Conservation (phyloP, 106 monocot genomes). For the Platanthera guangdongensis region DNA sequence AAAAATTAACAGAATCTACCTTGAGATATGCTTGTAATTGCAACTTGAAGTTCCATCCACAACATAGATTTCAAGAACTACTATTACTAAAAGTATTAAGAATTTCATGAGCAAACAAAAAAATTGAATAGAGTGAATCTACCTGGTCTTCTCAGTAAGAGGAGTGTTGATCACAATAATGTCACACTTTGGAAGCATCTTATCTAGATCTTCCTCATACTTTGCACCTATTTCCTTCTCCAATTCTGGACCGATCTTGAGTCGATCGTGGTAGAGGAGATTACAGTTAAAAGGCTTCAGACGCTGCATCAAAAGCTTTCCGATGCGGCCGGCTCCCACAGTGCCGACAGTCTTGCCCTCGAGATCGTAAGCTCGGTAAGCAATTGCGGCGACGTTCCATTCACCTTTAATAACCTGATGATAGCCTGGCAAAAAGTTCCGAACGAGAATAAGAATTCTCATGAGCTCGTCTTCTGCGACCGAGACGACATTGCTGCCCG, state of each 20-base stretch:
- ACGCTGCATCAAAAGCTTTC: conserved; percentile 73
- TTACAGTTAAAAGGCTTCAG: conserved; percentile 91
- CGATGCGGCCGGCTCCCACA: conserved; percentile 87
- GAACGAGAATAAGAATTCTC: conserved; percentile 79
- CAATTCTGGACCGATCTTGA: conserved; percentile 61
- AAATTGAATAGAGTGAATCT: not conserved
- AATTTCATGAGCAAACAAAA: not conserved
- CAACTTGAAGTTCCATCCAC: too few relatives aligned
- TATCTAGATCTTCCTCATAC: conserved; percentile 88
- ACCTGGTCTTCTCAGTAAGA: conserved; percentile 93
- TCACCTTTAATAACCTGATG: conserved; percentile 80
- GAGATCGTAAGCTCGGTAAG: conserved; percentile 83
- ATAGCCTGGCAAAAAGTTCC: conserved; percentile 87
- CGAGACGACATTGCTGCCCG: conserved; percentile 88
- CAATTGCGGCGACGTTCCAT: conserved; percentile 87
- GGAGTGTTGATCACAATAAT: conserved; percentile 77
- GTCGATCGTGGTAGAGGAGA: conserved; percentile 76
- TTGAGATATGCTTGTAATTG: not conserved
- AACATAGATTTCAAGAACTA: not conserved
- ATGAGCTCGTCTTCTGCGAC: conserved; percentile 97
- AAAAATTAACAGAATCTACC: not conserved
- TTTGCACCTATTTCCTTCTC: conserved; percentile 79
- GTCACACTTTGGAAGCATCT: conserved; percentile 92
- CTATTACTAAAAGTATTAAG: not conserved
- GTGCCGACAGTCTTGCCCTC: conserved; percentile 95